Percentiles rank a stretch among this genome's conserved stretches.
These are phyloP conservation scores for Eucalyptus grandis DNA, from an alignment of 345 rosid species.

Conservation along the genomic window DNA sequence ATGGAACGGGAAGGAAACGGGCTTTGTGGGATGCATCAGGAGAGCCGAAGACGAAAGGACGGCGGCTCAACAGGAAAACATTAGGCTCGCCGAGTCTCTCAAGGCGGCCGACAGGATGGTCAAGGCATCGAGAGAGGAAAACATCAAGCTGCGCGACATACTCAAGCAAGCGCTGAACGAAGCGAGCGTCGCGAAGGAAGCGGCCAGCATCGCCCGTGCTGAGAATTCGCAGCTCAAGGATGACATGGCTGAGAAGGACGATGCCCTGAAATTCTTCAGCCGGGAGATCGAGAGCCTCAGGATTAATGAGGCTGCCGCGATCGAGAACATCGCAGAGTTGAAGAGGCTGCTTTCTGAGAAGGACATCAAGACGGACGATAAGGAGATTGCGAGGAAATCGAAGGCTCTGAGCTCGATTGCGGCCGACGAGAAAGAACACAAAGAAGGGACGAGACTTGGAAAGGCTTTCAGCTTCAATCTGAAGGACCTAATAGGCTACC, in stretches of 20 bases:
- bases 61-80: conserved; percentile 33
- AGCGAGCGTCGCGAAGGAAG: conserved; percentile 83
- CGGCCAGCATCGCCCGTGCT: conserved; percentile 52
- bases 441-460: conserved; percentile 15
- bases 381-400: not conserved
- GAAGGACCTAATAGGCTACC: conserved; percentile 32
- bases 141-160: conserved; percentile 51
- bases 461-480: conserved; percentile 37
- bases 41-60: conserved; percentile 66
- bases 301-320: conserved; percentile 43
- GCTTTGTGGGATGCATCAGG: conserved; percentile 52
- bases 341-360: conserved; percentile 23
- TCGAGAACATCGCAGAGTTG: conserved; percentile 49
- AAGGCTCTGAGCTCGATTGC: not conserved
- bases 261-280: conserved; percentile 37
- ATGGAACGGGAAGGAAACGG: conserved; percentile 76
- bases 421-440: not conserved
- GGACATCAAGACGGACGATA: conserved; percentile 5
- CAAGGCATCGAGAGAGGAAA: conserved; percentile 49
- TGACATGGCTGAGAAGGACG: conserved; percentile 42
- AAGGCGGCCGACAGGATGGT: conserved; percentile 24
- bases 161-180: conserved; percentile 85
- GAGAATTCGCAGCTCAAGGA: conserved; percentile 80
- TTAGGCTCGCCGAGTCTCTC: conserved; percentile 30
- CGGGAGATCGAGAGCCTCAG: conserved; percentile 52